Percentiles rank a stretch among this genome's conserved stretches.
These are phyloP conservation scores for Phaeodactylum tricornutum DNA, from an alignment of 108 stramenopile genomes.

Conservation along the genomic window DNA sequence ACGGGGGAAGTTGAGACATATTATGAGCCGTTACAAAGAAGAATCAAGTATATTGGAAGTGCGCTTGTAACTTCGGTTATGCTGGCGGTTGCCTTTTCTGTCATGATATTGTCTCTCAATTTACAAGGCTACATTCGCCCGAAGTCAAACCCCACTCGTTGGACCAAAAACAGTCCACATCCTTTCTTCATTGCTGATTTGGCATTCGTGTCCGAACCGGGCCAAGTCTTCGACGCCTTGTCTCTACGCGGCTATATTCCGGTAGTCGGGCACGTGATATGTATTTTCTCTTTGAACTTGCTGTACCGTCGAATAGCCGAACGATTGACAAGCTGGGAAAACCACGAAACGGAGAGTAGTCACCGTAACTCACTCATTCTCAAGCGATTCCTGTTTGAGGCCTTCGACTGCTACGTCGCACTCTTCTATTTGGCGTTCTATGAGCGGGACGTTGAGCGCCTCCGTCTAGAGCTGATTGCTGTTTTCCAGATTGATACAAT, in stretches of 20 bases:
- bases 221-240: constrained; percentile 45
- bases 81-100: constrained; percentile 40
- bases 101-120: constrained; percentile 75
- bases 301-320: constrained; percentile 47
- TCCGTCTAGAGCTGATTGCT: constrained; percentile 46
- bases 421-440: constrained; percentile 81
- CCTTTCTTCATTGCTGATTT: constrained; percentile 47
- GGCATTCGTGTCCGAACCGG: constrained; percentile 44
- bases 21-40: constrained; percentile 42
- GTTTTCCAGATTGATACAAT: constrained; percentile 51
- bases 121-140: constrained; percentile 66
- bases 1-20: constrained; percentile 46
- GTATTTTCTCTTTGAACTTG: constrained; percentile 51
- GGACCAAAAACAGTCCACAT: constrained; percentile 25
- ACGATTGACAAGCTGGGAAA: constrained; percentile 64
- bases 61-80: constrained; percentile 42
- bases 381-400: constrained; percentile 78
- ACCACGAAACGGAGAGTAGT: constrained; percentile 48
- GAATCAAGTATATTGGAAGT: constrained; percentile 40
- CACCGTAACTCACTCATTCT: constrained; percentile 55
- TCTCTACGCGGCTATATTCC: constrained; percentile 48
- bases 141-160: constrained; percentile 26
- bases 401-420: constrained; percentile 76
- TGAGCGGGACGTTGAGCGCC: constrained; percentile 46
- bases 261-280: constrained; percentile 45